Evolutionary conservation across 2,329 filamentous ascomycete species (phyloP), one percentile per base, ranked within the genome.

Genomic region (Ophiosphaerella herpotricha): DNA sequence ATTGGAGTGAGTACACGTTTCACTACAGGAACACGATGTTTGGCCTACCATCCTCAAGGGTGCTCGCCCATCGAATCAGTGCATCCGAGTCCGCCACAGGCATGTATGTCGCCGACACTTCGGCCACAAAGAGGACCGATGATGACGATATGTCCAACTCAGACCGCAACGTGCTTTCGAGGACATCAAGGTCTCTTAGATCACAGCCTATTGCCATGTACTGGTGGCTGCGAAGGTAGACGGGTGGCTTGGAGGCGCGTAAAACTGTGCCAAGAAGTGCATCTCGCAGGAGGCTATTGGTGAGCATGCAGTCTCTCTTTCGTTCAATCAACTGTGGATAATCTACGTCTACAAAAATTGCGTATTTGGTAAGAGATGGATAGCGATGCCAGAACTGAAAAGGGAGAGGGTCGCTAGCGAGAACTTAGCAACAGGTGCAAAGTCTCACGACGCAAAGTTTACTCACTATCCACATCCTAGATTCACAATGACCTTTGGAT

Each of bases 41-140:
- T 24, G 57, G 61, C 77, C 64, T 75, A 90, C 89, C 84, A 71
- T 88, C 78, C 11, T 84, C 81, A 42, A 95, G 77, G 9, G 76
- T 83, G 46, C 85, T 84, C n/a, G 89, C 87, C 91, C 91, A 97
- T 43, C 79, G 70, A 26, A 97, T 86, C 7, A 97, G 78, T 13
- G 81, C 78, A 75, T 96, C 87, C 5, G 91, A 86, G 35, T 85
- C 85, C 18, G 82, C 71, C 2, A 85, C 83, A 48, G 91, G 85
- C 90, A 96, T 95, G 64, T 96, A 96, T 1, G 91, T 94, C 35
- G 96, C 84, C 3, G 91, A 95, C 12, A 96, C 91, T 73, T 97
- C 93, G 1, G 91, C 91, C 23, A 91, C 82, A 63, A 94, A 96
- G 21, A 97, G 77, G 2, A 96, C 81, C 2, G 81, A 78, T 50